These are phyloP conservation scores for Hypoxylon sp. DNA, from an alignment of 2,329 filamentous ascomycete species.

Conservation along the genomic window DNA sequence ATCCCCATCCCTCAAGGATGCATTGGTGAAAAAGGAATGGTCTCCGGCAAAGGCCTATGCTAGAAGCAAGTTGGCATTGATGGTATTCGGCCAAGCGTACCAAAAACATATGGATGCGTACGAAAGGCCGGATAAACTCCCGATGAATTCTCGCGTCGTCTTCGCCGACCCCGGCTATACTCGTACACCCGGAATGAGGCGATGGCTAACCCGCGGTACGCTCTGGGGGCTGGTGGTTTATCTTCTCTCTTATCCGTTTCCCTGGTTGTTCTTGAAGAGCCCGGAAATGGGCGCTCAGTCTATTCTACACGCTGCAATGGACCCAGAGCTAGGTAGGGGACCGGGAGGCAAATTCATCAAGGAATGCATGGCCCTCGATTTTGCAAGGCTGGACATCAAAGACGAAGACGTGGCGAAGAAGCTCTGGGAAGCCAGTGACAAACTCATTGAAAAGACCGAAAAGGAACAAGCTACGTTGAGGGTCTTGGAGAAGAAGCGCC, in stretches of 20 bases:
- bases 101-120: slow-evolving; percentile 91
- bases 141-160: slow-evolving; percentile 83
- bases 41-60: slow-evolving; percentile 67
- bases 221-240: slow-evolving; percentile 83
- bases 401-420: slow-evolving; percentile 84
- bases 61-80: slow-evolving; percentile 79
- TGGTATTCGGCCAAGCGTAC: slow-evolving; percentile 87
- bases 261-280: slow-evolving; percentile 90
- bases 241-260: slow-evolving; percentile 77
- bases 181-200: slow-evolving; percentile 85
- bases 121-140: slow-evolving; percentile 81
- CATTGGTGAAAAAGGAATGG: slow-evolving; percentile 60
- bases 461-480: slow-evolving; percentile 72
- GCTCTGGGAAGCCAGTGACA: slow-evolving; percentile 90
- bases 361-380: slow-evolving; percentile 82
- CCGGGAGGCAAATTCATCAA: slow-evolving; percentile 80
- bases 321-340: slow-evolving; percentile 71
- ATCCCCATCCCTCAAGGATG: slow-evolving; percentile 71
- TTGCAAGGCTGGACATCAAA: slow-evolving; percentile 74
- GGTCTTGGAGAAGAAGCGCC: slow-evolving; percentile 51
- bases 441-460: slow-evolving; percentile 81
- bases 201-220: slow-evolving; percentile 87
- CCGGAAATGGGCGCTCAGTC: slow-evolving; percentile 85
- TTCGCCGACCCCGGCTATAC: slow-evolving; percentile 87
- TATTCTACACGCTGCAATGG: slow-evolving; percentile 86